Base-by-base conservation (phyloP, 345 rosid species). In the Boechera divaricarpa region DNA sequence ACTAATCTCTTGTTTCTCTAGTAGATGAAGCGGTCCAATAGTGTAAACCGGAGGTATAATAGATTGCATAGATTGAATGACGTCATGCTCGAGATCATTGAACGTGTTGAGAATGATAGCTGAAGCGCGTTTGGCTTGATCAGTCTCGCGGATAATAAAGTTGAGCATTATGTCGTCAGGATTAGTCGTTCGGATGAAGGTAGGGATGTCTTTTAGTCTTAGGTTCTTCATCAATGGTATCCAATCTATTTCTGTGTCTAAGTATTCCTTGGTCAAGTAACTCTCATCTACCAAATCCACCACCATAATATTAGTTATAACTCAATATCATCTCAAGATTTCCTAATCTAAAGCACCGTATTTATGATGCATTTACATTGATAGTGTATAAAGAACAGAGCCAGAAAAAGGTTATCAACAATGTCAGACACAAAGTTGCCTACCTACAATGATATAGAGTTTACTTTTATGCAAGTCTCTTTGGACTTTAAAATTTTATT, bases 41-140 rank as follows among this genome's bases (percentile, higher is more conserved):
- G 76, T 8, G 44, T 70, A 69, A 2, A 29, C 62, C 2, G 53
- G 83, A 58, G 85, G 85, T n/a, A 79, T 32, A 12, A 69, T 53
- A 0, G 63, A 47, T n/a, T 80, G 77, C 7, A 77, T 58, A 5
- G 76, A 76, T 11, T 32, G 18, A 3, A 84, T 32, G 39, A 26
- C 59, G 1, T 74, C 72, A 42, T 70, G 73, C 65, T 84, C 85
- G 0, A 84, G 56, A 3, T 56, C 55, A 18, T 77, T 71, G 2
- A 84, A 84, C n/a, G 87, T 84, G 68, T 84, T 82, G 32, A 84
- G 15, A 51, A 84, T 57, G 39, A 82, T 49, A 11, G 81, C 86
- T 0, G 77, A 56, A 5, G 71, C 83, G 18, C 63, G 78, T 59
- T 33, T 32, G 4, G 67, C 70, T 73, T 72, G 61, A 2, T 52